Percentiles rank a stretch among this genome's conserved stretches.
Evolutionary conservation across 1,139 yeast species (phyloP).

Genomic region (Yamadazyma songkhlaensis): DNA sequence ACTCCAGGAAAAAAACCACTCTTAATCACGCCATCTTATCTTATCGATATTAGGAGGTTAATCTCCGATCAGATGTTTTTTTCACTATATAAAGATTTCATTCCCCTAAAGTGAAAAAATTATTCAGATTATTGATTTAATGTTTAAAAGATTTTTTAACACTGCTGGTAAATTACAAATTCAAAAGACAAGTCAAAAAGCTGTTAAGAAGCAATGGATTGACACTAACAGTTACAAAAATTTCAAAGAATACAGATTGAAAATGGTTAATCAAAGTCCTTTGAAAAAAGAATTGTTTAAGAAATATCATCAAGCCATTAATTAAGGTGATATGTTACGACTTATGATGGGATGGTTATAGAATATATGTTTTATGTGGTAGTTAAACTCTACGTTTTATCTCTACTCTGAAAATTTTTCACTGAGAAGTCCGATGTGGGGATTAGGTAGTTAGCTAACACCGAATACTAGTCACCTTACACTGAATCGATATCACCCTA

Average conservation of each 20-base stretch:
- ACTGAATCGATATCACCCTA: no score
- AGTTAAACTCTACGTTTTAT: no score
- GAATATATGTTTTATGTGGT: neutral
- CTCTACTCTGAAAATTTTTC: no score
- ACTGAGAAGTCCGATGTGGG: no score
- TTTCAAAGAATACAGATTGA: conserved; percentile 56
- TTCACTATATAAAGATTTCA: neutral
- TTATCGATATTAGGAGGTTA: neutral
- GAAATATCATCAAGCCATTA: conserved; percentile 5
- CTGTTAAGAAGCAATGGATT: conserved; percentile 2
- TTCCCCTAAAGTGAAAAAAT: neutral
- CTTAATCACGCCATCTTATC: neutral
- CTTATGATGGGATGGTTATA: neutral
- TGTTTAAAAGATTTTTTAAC: conserved; percentile 5
- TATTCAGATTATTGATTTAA: neutral
- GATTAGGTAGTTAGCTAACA: no score
- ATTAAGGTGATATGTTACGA: neutral
- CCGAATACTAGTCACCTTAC: no score
- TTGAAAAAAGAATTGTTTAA: conserved; percentile 26
- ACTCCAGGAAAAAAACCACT: neutral
- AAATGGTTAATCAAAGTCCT: conserved; percentile 51
- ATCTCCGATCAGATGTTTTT: neutral
- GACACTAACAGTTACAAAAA: conserved; percentile 24
- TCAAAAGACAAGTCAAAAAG: conserved; percentile 1
- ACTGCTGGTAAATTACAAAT: conserved; percentile 6